A percentile compares a stretch with the other conserved stretches of the same genome.
These are phyloP conservation scores for Arachnomyces sp. DNA, from an alignment of 2,329 filamentous ascomycete genomes.

Conservation along the genomic window DNA sequence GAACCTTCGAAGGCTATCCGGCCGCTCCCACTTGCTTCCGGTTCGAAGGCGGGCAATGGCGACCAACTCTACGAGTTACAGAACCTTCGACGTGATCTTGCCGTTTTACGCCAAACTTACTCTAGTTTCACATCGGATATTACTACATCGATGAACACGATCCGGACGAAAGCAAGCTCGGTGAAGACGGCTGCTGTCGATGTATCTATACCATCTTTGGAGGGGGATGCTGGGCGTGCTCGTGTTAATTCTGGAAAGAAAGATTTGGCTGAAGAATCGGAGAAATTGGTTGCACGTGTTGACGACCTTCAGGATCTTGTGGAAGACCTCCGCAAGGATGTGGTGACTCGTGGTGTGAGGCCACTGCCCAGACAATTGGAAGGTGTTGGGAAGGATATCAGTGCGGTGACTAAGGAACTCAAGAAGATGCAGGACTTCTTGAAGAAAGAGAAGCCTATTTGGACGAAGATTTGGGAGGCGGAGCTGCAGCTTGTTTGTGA, in stretches of 20 bases:
- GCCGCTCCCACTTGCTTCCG: slow-evolving; percentile 18
- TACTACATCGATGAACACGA: slow-evolving; percentile 73
- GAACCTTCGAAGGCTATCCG: slow-evolving; percentile 15
- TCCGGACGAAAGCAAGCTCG: slow-evolving; percentile 71
- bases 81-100: slow-evolving; percentile 75
- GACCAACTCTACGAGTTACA: slow-evolving; percentile 69
- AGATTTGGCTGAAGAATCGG: slow-evolving; percentile 75
- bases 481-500: slow-evolving; percentile 93
- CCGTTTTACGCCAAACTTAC: slow-evolving; percentile 87
- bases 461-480: slow-evolving; percentile 99
- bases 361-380: slow-evolving; percentile 87
- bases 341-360: slow-evolving; percentile 84
- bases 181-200: slow-evolving; percentile 71
- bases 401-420: slow-evolving; percentile 70
- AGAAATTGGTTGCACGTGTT: slow-evolving; percentile 81
- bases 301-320: slow-evolving; percentile 97
- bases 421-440: slow-evolving; percentile 93
- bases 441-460: slow-evolving; percentile 84
- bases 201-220: slow-evolving; percentile 61
- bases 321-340: slow-evolving; percentile 94
- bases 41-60: slow-evolving; percentile 39
- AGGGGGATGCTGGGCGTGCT: slow-evolving; percentile 70
- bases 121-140: slow-evolving; percentile 85
- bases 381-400: slow-evolving; percentile 79
- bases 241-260: slow-evolving; percentile 87